Conservation (phyloP, 2,329 filamentous ascomycete genomes). For the Colletotrichum tropicale region DNA sequence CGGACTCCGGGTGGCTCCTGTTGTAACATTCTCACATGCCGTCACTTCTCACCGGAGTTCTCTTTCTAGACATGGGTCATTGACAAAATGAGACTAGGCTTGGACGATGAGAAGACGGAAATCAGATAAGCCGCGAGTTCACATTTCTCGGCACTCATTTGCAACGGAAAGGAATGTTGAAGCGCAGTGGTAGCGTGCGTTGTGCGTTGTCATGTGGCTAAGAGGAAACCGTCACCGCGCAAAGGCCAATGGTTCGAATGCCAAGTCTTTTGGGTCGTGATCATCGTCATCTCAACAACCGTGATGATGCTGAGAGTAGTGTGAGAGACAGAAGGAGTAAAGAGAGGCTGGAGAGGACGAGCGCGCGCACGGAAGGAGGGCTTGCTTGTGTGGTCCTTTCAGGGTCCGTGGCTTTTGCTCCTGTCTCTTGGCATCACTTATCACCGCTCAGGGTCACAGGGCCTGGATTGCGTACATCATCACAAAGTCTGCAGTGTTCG, state of each 20-base stretch:
- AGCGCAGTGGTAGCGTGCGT: not conserved
- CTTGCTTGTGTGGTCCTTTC: not conserved
- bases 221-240: not conserved
- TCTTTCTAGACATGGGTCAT: not conserved
- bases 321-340: not conserved
- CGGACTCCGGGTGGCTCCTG: not conserved
- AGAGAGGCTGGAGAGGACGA: not conserved
- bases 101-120: not conserved
- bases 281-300: not conserved
- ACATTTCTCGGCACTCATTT: not conserved
- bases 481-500: not conserved
- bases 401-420: not conserved
- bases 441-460: not conserved
- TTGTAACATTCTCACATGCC: not conserved
- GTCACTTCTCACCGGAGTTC: not conserved
- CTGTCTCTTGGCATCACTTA: not conserved
- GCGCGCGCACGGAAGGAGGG: not conserved
- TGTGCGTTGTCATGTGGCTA: not conserved
- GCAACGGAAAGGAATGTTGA: not conserved
- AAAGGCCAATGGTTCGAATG: conserved; percentile 7
- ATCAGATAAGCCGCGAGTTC: not conserved
- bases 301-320: not conserved
- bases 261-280: not conserved
- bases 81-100: not conserved
- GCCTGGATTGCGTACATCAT: not conserved